Evolutionary conservation across 768 basidiomycete genomes (phyloP).

Genomic region (Leucosporidium scottii): DNA sequence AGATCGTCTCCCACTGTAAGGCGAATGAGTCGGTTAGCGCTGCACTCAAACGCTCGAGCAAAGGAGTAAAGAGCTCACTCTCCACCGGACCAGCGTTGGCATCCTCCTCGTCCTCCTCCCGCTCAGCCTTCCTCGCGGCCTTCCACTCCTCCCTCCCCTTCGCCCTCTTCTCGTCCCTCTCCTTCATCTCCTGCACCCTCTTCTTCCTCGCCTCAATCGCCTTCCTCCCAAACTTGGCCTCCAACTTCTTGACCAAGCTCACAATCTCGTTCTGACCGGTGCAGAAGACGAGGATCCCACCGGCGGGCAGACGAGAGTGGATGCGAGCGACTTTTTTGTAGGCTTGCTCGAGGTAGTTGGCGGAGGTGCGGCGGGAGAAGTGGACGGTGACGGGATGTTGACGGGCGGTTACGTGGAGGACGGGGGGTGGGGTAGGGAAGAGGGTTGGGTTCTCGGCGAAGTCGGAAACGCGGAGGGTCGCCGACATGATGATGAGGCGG

Average conservation of each 20-base stretch:
- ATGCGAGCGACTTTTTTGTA: conserved; percentile 86
- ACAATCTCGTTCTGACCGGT: conserved; percentile 95
- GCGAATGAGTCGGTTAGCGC: not conserved
- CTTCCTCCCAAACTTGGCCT: conserved; percentile 64
- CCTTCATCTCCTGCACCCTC: conserved; percentile 13
- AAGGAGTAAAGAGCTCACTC: conserved; percentile 8
- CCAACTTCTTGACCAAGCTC: conserved; percentile 71
- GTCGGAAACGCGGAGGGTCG: conserved; percentile 86
- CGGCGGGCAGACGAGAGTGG: conserved; percentile 81
- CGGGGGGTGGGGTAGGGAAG: conserved; percentile 77
- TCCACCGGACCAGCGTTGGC: conserved; percentile 1
- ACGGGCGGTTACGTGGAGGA: conserved; percentile 79
- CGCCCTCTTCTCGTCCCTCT: conserved; percentile 20
- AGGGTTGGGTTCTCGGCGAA: conserved; percentile 78
- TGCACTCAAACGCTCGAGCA: not conserved
- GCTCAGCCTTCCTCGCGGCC: conserved; percentile 13
- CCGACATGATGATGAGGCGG: conserved; percentile 96
- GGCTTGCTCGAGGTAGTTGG: conserved; percentile 85
- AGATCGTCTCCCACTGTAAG: conserved; percentile 52
- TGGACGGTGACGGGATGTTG: conserved; percentile 94
- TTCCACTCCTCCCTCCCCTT: conserved; percentile 23
- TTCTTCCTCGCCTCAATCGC: conserved; percentile 53
- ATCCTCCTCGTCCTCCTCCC: conserved; percentile 4
- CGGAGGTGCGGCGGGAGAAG: conserved; percentile 74
- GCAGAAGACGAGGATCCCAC: conserved; percentile 86